Evolutionary conservation across 106 monocot genomes (phyloP).

Genomic region (Allium fistulosum): DNA sequence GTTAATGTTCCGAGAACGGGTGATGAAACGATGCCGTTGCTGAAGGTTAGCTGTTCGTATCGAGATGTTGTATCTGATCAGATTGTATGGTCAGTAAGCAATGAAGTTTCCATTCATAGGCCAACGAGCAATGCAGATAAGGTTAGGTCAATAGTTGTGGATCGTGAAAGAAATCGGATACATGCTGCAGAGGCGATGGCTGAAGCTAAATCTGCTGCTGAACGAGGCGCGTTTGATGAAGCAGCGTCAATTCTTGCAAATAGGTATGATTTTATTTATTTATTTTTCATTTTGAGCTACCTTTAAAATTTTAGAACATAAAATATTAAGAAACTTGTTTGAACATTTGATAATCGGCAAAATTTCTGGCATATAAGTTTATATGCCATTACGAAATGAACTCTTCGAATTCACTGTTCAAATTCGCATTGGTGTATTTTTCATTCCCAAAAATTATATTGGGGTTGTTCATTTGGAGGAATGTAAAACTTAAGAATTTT

Average conservation of each 20-base stretch:
- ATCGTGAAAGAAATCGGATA: constrained; percentile 30
- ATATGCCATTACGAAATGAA: too few species aligned
- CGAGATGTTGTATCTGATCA: constrained; percentile 23
- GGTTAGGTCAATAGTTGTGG: constrained; percentile 26
- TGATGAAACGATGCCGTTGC: constrained; percentile 8
- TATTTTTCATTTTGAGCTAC: too few species aligned
- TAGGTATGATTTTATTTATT: too few species aligned
- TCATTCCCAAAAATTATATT: too few species aligned
- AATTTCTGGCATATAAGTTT: too few species aligned
- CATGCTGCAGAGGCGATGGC: constrained; percentile 28
- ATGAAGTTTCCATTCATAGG: constrained; percentile 16
- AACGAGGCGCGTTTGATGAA: constrained; percentile 18
- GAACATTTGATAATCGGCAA: too few species aligned
- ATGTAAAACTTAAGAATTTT: too few species aligned
- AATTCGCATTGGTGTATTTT: too few species aligned
- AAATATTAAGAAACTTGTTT: too few species aligned
- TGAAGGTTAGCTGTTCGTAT: constrained; percentile 23
- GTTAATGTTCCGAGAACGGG: constrained; percentile 10
- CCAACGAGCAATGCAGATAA: constrained; percentile 4
- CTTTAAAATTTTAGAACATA: too few species aligned
- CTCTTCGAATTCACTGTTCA: too few species aligned
- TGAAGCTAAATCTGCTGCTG: constrained; percentile 28
- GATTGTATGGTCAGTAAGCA: constrained; percentile 3
- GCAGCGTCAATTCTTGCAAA: constrained; percentile 20
- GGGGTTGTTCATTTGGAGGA: too few species aligned